Base-by-base conservation (phyloP, 768 basidiomycete genomes). In the Zangia roseola region DNA sequence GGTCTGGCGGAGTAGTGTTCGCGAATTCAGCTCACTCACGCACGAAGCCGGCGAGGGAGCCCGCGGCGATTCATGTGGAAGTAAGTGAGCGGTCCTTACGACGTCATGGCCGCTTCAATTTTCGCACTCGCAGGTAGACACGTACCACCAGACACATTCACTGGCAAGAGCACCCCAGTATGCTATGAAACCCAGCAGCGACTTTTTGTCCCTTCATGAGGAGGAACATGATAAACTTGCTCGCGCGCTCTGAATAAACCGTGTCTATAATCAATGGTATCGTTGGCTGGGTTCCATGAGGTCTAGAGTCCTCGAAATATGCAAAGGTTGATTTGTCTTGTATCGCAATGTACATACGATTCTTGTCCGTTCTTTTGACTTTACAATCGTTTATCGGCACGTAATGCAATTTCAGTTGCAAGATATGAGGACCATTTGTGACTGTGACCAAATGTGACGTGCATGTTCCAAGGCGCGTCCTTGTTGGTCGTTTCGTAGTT, bases 1-100 rank as follows among this genome's bases (percentile, higher is more conserved):
- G 54, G 41, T 65, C 60, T 4, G 55, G 45, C 1, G 59, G 50
- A 21, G 57, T 40, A 20, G 50, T 43, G 31, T 61, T 60, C 17
- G 54, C 40, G 30, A 61, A 43, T 42, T 20, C 54, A 13, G 19
- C 53, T 14, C 54, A 52, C 31, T 43, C 59, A 33, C 62, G 59
- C 26, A 37, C 51, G 4, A 52, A 58, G 37, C 36, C 50, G 14
- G 12, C 49, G 41, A 54, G 58, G 49, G 55, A 56, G 40, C 46
- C 51, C 4, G 37, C 60, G n/a, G 42, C 59, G 7, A 57, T 71
- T 19, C 69, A 69, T 26, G 69, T 71, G 24, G 71, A 71, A 59
- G 71, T 71, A 25, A 39, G 64, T 51, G 20, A 28, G 52, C 43
- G 21, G 14, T 23, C 8, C 10, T 25, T 17, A n/a, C 10, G 20